phyloP scores from a whole-genome alignment of 129 eudicot genomes.

The Saposhnikovia divaricata region DNA sequence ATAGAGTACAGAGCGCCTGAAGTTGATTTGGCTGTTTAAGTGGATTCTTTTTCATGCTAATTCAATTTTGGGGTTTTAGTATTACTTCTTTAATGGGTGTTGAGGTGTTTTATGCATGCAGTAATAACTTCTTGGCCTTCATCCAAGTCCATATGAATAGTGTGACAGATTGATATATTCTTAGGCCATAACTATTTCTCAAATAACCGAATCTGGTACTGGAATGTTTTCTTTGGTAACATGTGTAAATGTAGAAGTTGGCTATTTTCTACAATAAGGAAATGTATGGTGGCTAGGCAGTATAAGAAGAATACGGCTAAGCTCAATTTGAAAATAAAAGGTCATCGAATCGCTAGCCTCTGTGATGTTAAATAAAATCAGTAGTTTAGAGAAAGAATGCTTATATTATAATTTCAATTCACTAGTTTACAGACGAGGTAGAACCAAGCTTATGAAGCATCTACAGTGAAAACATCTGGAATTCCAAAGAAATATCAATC shows the following conservation, averaged over 20 bases:
- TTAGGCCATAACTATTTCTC: background rate
- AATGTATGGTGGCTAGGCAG: background rate
- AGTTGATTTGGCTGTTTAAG: background rate
- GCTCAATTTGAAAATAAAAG: background rate
- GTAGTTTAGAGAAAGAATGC: background rate
- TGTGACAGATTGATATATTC: background rate
- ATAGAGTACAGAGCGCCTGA: background rate
- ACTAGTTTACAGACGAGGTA: background rate
- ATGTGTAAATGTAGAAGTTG: background rate
- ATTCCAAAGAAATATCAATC: background rate
- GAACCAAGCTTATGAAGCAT: background rate
- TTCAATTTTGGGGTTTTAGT: background rate
- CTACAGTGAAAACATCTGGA: background rate
- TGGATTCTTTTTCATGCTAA: background rate
- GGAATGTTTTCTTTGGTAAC: conserved; percentile 2
- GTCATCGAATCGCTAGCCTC: background rate
- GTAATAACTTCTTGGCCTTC: background rate
- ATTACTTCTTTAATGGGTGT: background rate
- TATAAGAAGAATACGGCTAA: background rate
- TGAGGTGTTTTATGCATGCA: background rate
- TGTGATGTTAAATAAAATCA: background rate
- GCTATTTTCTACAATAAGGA: background rate
- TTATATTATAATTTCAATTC: background rate
- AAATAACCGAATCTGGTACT: background rate
- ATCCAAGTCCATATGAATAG: background rate